Conservation (phyloP, 2,329 filamentous ascomycete species). For the Arthrobotrys iridis region DNA sequence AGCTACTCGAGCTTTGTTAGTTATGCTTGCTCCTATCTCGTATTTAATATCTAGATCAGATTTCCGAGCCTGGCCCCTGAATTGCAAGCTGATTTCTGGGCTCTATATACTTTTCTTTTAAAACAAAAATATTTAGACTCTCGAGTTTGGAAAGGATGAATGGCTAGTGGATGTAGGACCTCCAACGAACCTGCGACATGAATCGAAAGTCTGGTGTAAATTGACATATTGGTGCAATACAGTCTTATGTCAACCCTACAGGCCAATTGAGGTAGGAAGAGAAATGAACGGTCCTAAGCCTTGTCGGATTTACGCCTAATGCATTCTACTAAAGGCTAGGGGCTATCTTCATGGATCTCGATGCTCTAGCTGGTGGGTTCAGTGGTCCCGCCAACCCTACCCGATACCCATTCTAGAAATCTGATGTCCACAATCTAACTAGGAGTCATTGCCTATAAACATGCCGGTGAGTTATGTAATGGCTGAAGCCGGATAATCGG, state of each 20-base stretch:
- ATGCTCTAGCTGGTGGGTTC: conserved; percentile 71
- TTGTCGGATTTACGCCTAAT: conserved; percentile 42
- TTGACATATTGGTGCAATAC: background rate
- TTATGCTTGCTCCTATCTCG: conserved; percentile 41
- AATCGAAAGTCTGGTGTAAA: background rate
- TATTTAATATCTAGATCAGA: background rate
- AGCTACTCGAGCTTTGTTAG: conserved; percentile 74
- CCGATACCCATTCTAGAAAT: background rate
- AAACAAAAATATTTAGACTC: conserved; percentile 65
- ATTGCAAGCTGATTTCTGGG: conserved; percentile 26
- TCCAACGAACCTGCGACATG: background rate
- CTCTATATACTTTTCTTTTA: no score
- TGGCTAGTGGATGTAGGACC: conserved; percentile 73
- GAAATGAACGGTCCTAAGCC: background rate
- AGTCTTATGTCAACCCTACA: conserved; percentile 75
- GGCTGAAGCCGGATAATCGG: background rate
- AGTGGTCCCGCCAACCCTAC: background rate
- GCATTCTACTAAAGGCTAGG: conserved; percentile 67
- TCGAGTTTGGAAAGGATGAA: conserved; percentile 77
- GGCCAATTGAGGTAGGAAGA: conserved; percentile 73
- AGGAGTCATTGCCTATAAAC: conserved; percentile 77
- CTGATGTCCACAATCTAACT: background rate
- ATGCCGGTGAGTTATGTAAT: conserved; percentile 68
- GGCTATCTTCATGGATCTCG: conserved; percentile 80
- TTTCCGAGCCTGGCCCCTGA: conserved; percentile 49